These are phyloP conservation scores for Phlyctochytrium arcticum DNA, from an alignment of 192 early-diverging fungal species.

Conservation along the genomic window DNA sequence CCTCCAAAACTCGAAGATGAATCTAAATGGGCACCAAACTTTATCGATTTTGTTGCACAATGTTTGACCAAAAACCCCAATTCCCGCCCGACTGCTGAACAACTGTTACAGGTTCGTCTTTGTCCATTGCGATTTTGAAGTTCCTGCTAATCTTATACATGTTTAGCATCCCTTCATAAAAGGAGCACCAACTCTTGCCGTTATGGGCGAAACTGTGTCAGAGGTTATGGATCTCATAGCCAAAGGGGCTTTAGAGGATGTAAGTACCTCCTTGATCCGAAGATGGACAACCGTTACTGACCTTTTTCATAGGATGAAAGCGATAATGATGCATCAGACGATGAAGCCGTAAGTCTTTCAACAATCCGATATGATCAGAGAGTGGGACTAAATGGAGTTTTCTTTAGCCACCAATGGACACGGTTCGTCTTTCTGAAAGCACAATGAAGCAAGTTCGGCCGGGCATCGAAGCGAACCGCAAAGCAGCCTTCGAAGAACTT, in stretches of 20 bases:
- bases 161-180: conserved; percentile 43
- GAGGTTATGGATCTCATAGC: conserved; percentile 28
- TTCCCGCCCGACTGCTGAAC: conserved; percentile 42
- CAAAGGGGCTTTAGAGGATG: conserved; percentile 23
- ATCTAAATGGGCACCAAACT: conserved; percentile 36
- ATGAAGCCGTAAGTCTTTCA: conserved; percentile 13
- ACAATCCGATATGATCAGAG: too few species aligned
- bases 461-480: not conserved
- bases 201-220: conserved; percentile 15
- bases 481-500: not conserved
- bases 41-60: conserved; percentile 47
- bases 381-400: not conserved
- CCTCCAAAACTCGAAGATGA: conserved; percentile 51
- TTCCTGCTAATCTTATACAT: not conserved
- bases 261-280: not conserved
- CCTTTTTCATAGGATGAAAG: conserved; percentile 6
- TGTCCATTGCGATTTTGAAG: not conserved
- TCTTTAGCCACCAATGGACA: not conserved
- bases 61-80: conserved; percentile 59
- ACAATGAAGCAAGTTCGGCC: conserved; percentile 10
- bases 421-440: not conserved
- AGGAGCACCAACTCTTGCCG: conserved; percentile 12
- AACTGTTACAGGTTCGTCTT: conserved; percentile 36
- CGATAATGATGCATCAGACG: conserved; percentile 9
- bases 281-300: not conserved